Evolutionary conservation across 129 eudicot species (phyloP), one percentile per base, ranked within the genome.

Genomic region (Cynara cardunculus): DNA sequence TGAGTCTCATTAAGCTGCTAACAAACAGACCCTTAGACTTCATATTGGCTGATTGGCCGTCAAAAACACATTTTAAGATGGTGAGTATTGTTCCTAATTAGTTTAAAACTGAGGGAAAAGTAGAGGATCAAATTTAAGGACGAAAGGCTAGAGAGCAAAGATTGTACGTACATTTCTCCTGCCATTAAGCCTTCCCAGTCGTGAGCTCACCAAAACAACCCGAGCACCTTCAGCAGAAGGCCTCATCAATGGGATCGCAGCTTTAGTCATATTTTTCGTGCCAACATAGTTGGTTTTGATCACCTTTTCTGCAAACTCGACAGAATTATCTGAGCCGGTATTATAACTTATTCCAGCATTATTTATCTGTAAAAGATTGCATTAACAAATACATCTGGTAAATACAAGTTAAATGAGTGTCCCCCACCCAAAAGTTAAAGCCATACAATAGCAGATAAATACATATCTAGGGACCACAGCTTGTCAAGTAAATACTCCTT

Each of bases 321-420:
- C 90, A 21, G 91, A 86, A 86, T 95, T 95, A 13, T 90, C 97
- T 69, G 94, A 81, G 78, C 93, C 97, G 1, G 59, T 31, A 69
- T 92, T 95, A 77, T 80, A 86, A 75, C 87, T 95, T 80, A 89
- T 81, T 67, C 97, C 99, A 64, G 97, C 99, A 81, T 95, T 95
- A 73, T 95, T 95, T 64, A 94, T 74, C 98, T 94, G 91, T 79
- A 78, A 62, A 71, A 75, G n/a, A 69, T 34, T 31, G 80, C 70
- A 27, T 73, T 16, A 35, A 27, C 74, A 81, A 74, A 39, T 44
- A 72, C 21, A 25, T 67, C 30, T 25, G 59, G 12, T n/a, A 13
- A 19, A 80, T 59, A 72, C 72, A 59, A 80, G 44, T 24, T 69
- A 30, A 71, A 30, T 39, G 22, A 53, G 7, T 53, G 6, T 5